A percentile compares a stretch with the other conserved stretches of the same genome.
These are phyloP conservation scores for Phytopythium litorale DNA, from an alignment of 352 stramenopile genomes.

Conservation along the genomic window DNA sequence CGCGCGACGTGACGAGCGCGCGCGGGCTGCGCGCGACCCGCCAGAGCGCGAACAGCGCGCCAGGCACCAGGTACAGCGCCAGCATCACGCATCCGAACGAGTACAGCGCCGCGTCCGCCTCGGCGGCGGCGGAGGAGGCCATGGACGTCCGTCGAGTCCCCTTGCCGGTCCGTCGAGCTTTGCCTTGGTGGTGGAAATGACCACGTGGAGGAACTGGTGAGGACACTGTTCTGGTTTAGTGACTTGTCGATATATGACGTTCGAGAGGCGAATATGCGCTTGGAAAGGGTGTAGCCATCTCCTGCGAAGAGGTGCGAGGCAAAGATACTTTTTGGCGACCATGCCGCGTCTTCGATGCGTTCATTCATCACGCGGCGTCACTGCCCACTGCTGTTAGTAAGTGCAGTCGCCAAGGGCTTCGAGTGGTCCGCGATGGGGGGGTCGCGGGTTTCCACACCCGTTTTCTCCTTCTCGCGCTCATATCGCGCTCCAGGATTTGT, in stretches of 20 bases:
- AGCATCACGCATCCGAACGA: constrained; percentile 82
- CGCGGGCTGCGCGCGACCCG: constrained; percentile 41
- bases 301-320: not conserved
- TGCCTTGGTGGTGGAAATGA: not conserved
- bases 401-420: no score
- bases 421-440: no score
- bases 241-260: not conserved
- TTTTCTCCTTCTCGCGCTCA: no score
- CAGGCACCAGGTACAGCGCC: constrained; percentile 68
- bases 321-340: not conserved
- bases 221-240: not conserved
- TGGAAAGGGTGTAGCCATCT: not conserved
- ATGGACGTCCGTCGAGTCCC: not conserved
- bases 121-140: constrained; percentile 9
- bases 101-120: constrained; percentile 80
- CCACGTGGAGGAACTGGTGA: not conserved
- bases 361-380: not conserved
- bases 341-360: not conserved
- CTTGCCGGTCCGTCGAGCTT: not conserved
- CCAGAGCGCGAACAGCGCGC: constrained; percentile 48
- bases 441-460: no score
- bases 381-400: no score
- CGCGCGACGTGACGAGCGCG: constrained; percentile 30
- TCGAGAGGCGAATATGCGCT: not conserved
- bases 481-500: no score